Evolutionary conservation across 805 yeast genomes (phyloP), one percentile per base, ranked within the genome.

Genomic region (Candida takata): DNA sequence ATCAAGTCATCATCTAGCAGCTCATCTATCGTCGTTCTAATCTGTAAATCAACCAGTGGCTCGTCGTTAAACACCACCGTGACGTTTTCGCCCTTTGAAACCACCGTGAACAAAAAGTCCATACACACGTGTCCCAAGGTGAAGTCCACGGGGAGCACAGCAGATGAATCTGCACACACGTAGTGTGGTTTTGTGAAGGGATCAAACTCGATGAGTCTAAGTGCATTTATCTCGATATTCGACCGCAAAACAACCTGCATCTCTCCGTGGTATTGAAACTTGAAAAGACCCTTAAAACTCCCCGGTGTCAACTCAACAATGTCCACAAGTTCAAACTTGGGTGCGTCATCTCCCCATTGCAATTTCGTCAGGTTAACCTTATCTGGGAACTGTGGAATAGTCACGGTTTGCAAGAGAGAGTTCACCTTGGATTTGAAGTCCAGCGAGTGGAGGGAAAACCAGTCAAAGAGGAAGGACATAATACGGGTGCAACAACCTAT

Each of bases 1-100:
- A 51, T 43, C 8, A 45, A 24, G 1, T 49, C 54, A 5, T 51
- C 50, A 34, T 53, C 56, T 29, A 52, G 18, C 8, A 53, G 33
- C 29, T 51, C 54, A 38, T 53, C 58, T 12, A 53, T 44, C 0
- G 55, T 42, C 5, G 54, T 53, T 29, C 42, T 33, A 24, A 53
- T 33, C 14, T 48, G 37, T 28, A 53, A 34, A n/a, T 49, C 50
- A 6, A 53, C 33, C 11, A 36, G 21, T 2, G 56, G 55, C 6
- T 49, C 55, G 13, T 49, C 50, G 27, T 45, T 47, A 31, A 53
- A 53, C 12, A 53, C 52, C 16, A 52, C 40, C 3, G 50, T 48
- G 27, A 53, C 28, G 12, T 40, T 43, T 8, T 40, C 39, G 8
- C 43, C 40, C 30, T 46, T 46, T 33, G 37, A 30, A 1, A 53